phyloP scores from a whole-genome alignment of 768 basidiomycete species.

The Rhodotorula babjevae region DNA sequence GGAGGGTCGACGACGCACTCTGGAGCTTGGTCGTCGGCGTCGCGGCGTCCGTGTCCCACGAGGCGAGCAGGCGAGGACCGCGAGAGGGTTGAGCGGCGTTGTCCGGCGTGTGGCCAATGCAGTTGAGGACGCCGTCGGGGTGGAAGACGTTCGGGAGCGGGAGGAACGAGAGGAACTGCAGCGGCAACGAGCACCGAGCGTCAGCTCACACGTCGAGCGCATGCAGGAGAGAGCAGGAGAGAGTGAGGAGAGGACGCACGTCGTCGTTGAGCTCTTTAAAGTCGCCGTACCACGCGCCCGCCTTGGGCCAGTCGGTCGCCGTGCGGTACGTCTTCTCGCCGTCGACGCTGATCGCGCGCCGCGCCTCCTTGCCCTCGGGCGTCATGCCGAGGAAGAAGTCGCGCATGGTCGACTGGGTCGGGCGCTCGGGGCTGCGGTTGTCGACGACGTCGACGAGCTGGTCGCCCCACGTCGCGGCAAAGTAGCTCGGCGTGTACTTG shows the following conservation, averaged over 20 bases:
- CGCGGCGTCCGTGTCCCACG: constrained; percentile 28
- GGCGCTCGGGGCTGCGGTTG: constrained; percentile 3
- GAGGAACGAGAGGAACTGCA: constrained; percentile 18
- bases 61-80: background rate
- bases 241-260: background rate
- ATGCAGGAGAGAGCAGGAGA: background rate
- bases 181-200: no score
- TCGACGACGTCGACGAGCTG: constrained; percentile 16
- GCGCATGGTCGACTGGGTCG: background rate
- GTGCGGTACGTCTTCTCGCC: background rate
- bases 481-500: constrained; percentile 20
- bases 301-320: background rate
- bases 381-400: constrained; percentile 23
- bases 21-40: constrained; percentile 13
- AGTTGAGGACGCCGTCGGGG: constrained; percentile 27
- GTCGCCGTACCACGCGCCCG: background rate
- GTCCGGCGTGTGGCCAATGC: constrained; percentile 24
- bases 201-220: no score
- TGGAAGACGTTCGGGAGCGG: constrained; percentile 25
- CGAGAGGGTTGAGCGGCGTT: constrained; percentile 21
- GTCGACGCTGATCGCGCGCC: no score
- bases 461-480: background rate
- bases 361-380: background rate
- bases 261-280: background rate
- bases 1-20: background rate